A percentile compares a stretch with the other conserved stretches of the same genome.
Evolutionary conservation across 2,329 filamentous ascomycete genomes (phyloP).

Genomic region (Dryadomyces sulphureus): DNA sequence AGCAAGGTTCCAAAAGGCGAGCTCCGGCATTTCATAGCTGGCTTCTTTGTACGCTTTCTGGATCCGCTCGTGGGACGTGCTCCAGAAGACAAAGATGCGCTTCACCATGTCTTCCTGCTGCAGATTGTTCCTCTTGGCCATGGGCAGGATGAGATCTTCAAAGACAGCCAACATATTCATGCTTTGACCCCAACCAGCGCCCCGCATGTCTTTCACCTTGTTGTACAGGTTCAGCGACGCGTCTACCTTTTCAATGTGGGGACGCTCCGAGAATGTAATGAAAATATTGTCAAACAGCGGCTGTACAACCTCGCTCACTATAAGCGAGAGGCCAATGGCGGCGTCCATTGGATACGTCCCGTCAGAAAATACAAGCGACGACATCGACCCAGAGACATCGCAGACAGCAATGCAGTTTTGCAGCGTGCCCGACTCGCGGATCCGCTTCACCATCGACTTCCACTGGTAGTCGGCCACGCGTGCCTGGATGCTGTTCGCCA

Average conservation of each 20-base stretch:
- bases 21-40: slow-evolving; percentile 42
- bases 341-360: slow-evolving; percentile 34
- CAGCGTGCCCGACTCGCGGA: slow-evolving; percentile 38
- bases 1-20: slow-evolving; percentile 48
- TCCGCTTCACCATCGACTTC: slow-evolving; percentile 40
- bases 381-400: slow-evolving; percentile 43
- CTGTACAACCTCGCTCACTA: slow-evolving; percentile 36
- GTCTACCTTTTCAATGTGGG: slow-evolving; percentile 26
- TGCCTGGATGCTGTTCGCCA: slow-evolving; percentile 17
- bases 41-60: slow-evolving; percentile 26
- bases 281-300: slow-evolving; percentile 38
- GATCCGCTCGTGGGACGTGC: slow-evolving; percentile 34
- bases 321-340: slow-evolving; percentile 39
- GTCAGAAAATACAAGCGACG: slow-evolving; percentile 22
- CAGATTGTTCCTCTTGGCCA: slow-evolving; percentile 33
- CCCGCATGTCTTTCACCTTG: slow-evolving; percentile 22
- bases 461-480: slow-evolving; percentile 36
- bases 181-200: slow-evolving; percentile 23
- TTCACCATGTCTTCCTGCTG: slow-evolving; percentile 44
- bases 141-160: slow-evolving; percentile 34
- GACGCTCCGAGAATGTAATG: slow-evolving; percentile 35
- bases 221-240: slow-evolving; percentile 22
- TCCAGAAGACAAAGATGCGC: slow-evolving; percentile 43
- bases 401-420: slow-evolving; percentile 39
- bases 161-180: slow-evolving; percentile 43